Evolutionary conservation across 2,329 filamentous ascomycete genomes (phyloP), one percentile per base, ranked within the genome.

Genomic region (Clarireedia paspali): DNA sequence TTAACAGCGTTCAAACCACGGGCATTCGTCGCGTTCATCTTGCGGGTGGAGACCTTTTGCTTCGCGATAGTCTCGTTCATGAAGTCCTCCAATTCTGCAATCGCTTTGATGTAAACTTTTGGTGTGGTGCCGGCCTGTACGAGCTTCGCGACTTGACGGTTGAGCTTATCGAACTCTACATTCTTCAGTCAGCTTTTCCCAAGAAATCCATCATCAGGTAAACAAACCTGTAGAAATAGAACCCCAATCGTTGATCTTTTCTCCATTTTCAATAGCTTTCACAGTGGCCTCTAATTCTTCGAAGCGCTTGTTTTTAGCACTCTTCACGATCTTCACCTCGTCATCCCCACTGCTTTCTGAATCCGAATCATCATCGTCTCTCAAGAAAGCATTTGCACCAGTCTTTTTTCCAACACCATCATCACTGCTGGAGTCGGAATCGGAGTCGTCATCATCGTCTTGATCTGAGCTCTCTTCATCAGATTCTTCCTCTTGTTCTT

Each of bases 191-290:
- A 65, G 65, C 59, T 34, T 45, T 40, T 7, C 4, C 54, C 9
- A 55, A 39, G 44, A 58, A 24, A 34, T 55, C 60, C 67, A 63
- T 66, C 63, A 14, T 12, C 5, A 20, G 47, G 38, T 53, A 10
- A 40, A 59, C 85, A 68, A 81, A 95, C 91, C 91, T 70, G 83
- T 82, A 60, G 90, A 89, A 65, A 97, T 95, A 61, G 92, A 85
- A 64, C 87, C 88, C 94, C 94, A 99, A 75, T 99, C 94, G 70
- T 89, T 91, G 70, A 97, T 99, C 80, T 95, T 97, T 74, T 94
- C 81, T 60, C 89, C 91, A 76, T 99, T 99, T 71, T 97, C 91
- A 69, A 99, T 97, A 69, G 88, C 76, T 72, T 88, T 87, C 68
- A 97, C 88, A 45, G 86, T 95, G 58, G 83, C 82, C 73, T 99